A percentile compares a stretch with the other conserved stretches of the same genome.
phyloP scores from a whole-genome alignment of 495 filamentous ascomycete genomes.

The Xylaria venustula region DNA sequence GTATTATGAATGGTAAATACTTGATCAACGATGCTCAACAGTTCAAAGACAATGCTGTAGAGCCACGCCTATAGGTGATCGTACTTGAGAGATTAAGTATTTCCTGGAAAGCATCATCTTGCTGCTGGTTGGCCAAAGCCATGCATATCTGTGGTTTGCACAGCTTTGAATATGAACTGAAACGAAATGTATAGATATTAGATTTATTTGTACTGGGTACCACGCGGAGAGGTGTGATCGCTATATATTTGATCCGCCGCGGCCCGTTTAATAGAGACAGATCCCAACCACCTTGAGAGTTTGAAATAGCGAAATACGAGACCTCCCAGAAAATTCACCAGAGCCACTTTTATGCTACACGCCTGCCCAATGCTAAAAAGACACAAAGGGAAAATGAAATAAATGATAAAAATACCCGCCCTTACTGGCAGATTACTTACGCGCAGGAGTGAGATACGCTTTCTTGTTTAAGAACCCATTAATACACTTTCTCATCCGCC shows the following conservation, averaged over 20 bases:
- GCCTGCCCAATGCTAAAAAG: slow-evolving; percentile 17
- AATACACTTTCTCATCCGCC: background rate
- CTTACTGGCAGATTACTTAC: background rate
- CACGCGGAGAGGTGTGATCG: background rate
- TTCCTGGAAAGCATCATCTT: no score
- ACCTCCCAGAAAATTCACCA: background rate
- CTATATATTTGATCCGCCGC: background rate
- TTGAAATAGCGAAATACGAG: background rate
- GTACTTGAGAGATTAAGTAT: no score
- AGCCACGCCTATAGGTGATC: no score
- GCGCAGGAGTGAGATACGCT: background rate
- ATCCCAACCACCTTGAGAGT: background rate
- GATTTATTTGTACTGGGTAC: no score
- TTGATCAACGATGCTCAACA: no score
- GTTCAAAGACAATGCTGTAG: no score
- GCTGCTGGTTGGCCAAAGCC: no score
- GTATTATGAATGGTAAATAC: no score
- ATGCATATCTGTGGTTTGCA: no score
- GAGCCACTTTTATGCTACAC: slow-evolving; percentile 15
- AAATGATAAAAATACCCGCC: background rate
- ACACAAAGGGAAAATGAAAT: background rate
- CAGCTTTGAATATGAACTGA: no score
- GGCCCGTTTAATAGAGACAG: background rate
- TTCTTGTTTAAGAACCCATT: background rate
- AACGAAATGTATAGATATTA: no score